Evolutionary conservation across 805 yeast species (phyloP), one percentile per base, ranked within the genome.

Genomic region (Pichia nakasei): DNA sequence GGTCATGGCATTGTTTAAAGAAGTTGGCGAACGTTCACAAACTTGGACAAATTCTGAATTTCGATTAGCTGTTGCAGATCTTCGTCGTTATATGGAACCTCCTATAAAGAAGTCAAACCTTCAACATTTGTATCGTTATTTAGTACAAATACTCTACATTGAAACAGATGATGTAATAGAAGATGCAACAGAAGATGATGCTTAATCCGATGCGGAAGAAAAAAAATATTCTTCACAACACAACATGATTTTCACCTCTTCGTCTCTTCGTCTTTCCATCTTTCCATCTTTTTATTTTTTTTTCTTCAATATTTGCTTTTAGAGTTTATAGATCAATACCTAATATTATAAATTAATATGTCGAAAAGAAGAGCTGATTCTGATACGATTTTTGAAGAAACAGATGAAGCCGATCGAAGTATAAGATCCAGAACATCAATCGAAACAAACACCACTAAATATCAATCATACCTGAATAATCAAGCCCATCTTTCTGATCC

Each of bases 1-100:
- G 48, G 39, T 38, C 12, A 22, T 45, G 6, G 21, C 45, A 4
- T 17, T 45, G 9, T 45, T 45, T 13, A 41, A 38, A 31, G 48
- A 41, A 29, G 26, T 45, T 27, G 43, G 45, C 5, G 35, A 35
- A 11, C 24, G 42, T 11, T 37, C 47, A 15, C 40, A 34, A 29
- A 35, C 38, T 3, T 38, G 38, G 33, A 31, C 21, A 9, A 31
- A 45, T 18, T n/a, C 22, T 8, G 38, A 45, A 6, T 42, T 41
- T 26, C 20, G n/a, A 9, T 9, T 45, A 4, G 22, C 45, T 3
- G n/a, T 22, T 9, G 39, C 39, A 12, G 40, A 38, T 22, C 24
- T 45, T 15, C 9, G 35, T 17, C 38, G 35, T 13, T 15, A 19
- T 20, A 17, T 45, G 15, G 42, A 38, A 26, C 34, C 27, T 4